phyloP scores from a whole-genome alignment of 257 asterid species.

The Penstemon eatonii region DNA sequence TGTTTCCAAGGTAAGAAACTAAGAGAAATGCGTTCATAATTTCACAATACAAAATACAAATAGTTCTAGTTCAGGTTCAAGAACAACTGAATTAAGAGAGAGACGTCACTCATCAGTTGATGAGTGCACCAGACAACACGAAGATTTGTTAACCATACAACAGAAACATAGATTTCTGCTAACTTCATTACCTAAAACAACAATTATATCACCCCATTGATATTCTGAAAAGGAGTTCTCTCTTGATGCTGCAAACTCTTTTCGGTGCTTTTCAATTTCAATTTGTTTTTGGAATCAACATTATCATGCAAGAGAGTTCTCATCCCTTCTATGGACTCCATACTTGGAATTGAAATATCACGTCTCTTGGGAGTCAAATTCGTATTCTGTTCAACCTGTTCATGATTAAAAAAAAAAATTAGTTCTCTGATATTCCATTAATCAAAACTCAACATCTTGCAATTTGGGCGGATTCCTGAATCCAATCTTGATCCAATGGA shows the following conservation, averaged over 20 bases:
- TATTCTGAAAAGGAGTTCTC: slow-evolving; percentile 67
- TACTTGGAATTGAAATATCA: slow-evolving; percentile 48
- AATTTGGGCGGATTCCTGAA: not conserved
- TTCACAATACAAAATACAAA: too few relatives aligned
- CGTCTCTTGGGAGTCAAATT: slow-evolving; percentile 58
- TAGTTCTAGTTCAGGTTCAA: too few relatives aligned
- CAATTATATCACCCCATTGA: slow-evolving; percentile 42
- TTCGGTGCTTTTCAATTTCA: slow-evolving; percentile 32
- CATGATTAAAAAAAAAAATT: not conserved
- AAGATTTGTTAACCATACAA: slow-evolving; percentile 25
- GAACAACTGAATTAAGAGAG: too few relatives aligned
- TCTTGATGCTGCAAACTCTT: slow-evolving; percentile 41
- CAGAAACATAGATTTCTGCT: slow-evolving; percentile 13
- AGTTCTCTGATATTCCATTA: not conserved
- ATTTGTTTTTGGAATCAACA: slow-evolving; percentile 31
- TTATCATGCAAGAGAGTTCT: slow-evolving; percentile 36
- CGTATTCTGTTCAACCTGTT: slow-evolving; percentile 64
- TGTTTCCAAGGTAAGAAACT: too few relatives aligned
- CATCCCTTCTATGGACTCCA: slow-evolving; percentile 69
- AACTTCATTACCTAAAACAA: not conserved
- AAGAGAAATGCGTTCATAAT: too few relatives aligned
- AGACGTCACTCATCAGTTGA: slow-evolving; percentile 31
- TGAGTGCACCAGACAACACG: slow-evolving; percentile 22
- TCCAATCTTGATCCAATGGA: too few relatives aligned
- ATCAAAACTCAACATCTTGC: not conserved